phyloP scores from a whole-genome alignment of 495 filamentous ascomycete genomes.

The Penicillium goetzii region DNA sequence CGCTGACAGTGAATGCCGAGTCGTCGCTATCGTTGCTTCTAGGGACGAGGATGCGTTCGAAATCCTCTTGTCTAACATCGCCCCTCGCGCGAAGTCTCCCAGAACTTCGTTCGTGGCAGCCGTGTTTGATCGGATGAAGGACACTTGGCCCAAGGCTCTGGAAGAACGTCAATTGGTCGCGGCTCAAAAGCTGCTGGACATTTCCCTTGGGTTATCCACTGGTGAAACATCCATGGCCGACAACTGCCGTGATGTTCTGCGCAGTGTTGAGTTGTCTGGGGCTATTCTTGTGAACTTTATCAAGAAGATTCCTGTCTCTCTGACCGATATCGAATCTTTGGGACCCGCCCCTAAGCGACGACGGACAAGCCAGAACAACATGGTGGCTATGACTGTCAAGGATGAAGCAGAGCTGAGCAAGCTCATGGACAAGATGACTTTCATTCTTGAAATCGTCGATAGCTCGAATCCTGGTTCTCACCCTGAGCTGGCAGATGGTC shows the following conservation, averaged over 20 bases:
- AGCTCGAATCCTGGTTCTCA: conserved; percentile 71
- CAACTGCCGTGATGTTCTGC: conserved; percentile 68
- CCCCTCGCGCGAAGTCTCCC: conserved; percentile 48
- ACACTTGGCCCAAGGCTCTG: conserved; percentile 72
- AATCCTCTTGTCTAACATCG: conserved; percentile 55
- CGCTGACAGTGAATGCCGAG: conserved; percentile 58
- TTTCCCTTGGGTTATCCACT: conserved; percentile 41
- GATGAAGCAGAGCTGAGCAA: conserved; percentile 60
- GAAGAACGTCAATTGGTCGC: conserved; percentile 60
- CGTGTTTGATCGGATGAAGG: conserved; percentile 65
- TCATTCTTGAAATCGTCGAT: conserved; percentile 88
- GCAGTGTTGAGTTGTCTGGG: conserved; percentile 68
- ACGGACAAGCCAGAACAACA: conserved; percentile 70
- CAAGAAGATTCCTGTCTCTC: conserved; percentile 65
- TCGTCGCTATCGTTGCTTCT: conserved; percentile 64
- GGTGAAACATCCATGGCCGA: conserved; percentile 41
- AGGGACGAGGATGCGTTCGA: conserved; percentile 69
- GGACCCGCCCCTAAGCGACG: conserved; percentile 73
- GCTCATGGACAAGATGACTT: conserved; percentile 72
- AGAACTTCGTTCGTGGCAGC: conserved; percentile 59
- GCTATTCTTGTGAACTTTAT: conserved; percentile 70
- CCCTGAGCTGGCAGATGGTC: conserved; percentile 69
- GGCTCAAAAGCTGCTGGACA: conserved; percentile 63
- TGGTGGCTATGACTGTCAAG: conserved; percentile 44
- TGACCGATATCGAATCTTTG: conserved; percentile 62